Base-by-base conservation (phyloP, 345 rosid genomes). In the Dipteronia dyeriana region DNA sequence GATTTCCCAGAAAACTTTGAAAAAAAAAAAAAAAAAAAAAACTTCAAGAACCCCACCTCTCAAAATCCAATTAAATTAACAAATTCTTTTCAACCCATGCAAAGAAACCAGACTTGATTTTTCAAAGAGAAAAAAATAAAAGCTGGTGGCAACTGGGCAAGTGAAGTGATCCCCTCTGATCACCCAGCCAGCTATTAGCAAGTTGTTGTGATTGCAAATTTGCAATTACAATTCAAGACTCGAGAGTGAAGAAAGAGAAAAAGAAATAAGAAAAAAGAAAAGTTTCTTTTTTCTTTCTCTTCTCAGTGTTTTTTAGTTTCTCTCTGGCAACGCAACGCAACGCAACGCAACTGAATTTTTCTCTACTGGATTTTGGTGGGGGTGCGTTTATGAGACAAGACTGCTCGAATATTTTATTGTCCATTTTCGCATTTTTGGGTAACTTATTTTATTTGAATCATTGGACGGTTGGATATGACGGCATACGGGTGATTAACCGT, bases 351-450 rank as follows among this genome's bases (percentile, higher is more conserved):
- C 72, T 63, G 68, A 73, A 66, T 60, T 29, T 29, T 82, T 31
- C 34, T 22, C 19, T 12, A 11, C 26, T 13, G 26, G 8, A 6
- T 31, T 67, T 4, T 17, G 16, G 14, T 8, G 56, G 57, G 56
- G 57, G 53, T 12, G 64, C 14, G 41, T 62, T 49, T 41, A 67
- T 68, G 68, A 76, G 87, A 82, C 87, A 84, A 79, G 77, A 59
- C 82, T 64, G 83, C 29, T 77, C 74, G 80, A 75, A 78, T 70
- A 26, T 79, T n/a, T 11, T 41, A 0, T 0, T 0, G 0, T 10
- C 0, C 17, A 77, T 54, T 86, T 54, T 86, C 16, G 68, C 79
- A 13, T 13, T 64, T 29, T 45, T 75, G 68, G 68, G 79, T 85
- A 7, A 1, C 86, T 66, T 81, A 0, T 59, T 45, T 45, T 9